Base-by-base conservation (phyloP, 2,329 filamentous ascomycete genomes). In the Lasiodiplodia citricola region DNA sequence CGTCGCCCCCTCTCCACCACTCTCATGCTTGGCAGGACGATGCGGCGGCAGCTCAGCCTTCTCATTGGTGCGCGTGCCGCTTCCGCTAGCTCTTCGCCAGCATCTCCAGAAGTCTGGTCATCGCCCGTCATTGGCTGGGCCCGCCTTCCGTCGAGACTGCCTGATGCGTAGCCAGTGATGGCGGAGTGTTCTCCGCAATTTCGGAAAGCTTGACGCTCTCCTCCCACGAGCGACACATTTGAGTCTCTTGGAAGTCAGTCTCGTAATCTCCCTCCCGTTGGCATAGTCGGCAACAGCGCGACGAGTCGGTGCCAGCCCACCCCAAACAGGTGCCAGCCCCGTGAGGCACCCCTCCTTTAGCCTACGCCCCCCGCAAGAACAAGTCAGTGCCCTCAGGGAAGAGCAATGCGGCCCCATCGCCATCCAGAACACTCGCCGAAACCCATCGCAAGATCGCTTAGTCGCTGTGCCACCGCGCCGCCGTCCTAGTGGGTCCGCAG, bases 401-500 rank as follows among this genome's bases (percentile, higher is more conserved):
- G 23, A 47, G 57, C 41, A 62, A 47, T 47, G 38, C 57, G 57
- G 57, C 28, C 18, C 35, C 21, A 2, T 31, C 25, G 16, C 56
- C 37, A 38, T n/a, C 35, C 31, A 47, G 44, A 60, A 60, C 7
- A 35, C 31, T 35, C 31, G 56, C 56, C 41, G 25, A n/a, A 60
- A 18, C 23, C 16, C 4, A n/a, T 35, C 25, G 58, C 18, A 37
- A 21, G 13, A 18, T 44, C 21, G 13, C 3, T 44, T 16, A n/a
- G 6, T n/a, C 37, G 21, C 35, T n/a, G 57, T 62, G 50, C 6
- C 58, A 35, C 58, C 50, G 57, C 47, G 50, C 6, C 58, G 21
- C 58, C 50, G 7, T 51, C 13, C 10, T 38, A 64, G 44, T 52
- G 60, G n/a, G 60, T 25, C 60, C 25, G 23, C 47, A 54, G 47